phyloP scores from a whole-genome alignment of 306 rosid species.

The Astragalus membranaceus region DNA sequence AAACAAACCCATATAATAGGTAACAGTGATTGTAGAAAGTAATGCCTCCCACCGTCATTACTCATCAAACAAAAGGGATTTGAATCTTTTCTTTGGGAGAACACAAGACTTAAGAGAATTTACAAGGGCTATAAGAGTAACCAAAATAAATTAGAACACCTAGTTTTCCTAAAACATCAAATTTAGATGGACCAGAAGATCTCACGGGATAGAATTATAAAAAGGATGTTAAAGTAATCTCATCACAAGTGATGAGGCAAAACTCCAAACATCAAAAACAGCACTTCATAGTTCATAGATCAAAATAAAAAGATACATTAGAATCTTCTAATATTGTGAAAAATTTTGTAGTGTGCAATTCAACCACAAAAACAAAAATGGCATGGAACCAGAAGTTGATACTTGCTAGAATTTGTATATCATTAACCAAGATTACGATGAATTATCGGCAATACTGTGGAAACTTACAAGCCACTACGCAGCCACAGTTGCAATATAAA shows the following conservation, averaged over 20 bases:
- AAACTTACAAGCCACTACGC: background rate
- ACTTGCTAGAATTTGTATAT: background rate
- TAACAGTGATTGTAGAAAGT: background rate
- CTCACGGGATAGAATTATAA: background rate
- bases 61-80: background rate
- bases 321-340: background rate
- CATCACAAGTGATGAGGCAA: background rate
- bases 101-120: slow-evolving; percentile 4
- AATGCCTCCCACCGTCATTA: background rate
- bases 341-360: background rate
- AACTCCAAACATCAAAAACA: background rate
- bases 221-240: background rate
- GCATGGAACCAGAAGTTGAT: background rate
- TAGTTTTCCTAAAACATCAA: background rate
- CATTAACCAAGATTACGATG: background rate
- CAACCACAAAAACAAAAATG: slow-evolving; percentile 3
- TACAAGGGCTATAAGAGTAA: background rate
- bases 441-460: background rate
- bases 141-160: background rate
- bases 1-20: background rate
- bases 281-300: background rate
- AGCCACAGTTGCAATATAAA: slow-evolving; percentile 3
- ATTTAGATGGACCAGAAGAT: slow-evolving; percentile 5
- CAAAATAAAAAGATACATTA: background rate
- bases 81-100: background rate